Conservation (phyloP, 2,329 filamentous ascomycete species). For the Colletotrichum truncatum region DNA sequence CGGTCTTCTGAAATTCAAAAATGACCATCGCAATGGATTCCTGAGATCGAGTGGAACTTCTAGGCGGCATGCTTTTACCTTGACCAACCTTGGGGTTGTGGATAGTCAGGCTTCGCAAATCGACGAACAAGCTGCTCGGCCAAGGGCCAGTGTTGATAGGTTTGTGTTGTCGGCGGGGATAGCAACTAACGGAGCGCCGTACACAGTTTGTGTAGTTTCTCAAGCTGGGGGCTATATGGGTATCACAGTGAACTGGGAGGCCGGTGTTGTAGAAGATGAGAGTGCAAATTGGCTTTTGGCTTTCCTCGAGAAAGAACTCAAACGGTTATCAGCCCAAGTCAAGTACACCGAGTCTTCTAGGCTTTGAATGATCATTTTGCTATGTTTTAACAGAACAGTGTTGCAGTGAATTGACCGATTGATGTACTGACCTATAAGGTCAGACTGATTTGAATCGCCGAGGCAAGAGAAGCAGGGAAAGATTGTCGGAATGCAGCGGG, state of each 20-base stretch:
- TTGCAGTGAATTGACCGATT: not conserved
- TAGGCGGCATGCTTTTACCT: not conserved
- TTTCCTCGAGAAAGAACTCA: not conserved
- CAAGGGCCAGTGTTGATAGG: not conserved
- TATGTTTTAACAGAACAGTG: too few species aligned
- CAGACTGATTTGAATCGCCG: not conserved
- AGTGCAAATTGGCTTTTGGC: not conserved
- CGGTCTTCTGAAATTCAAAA: not conserved
- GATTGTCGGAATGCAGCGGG: not conserved
- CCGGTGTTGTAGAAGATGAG: not conserved
- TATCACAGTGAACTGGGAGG: not conserved
- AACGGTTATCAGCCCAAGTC: not conserved
- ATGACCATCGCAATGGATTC: not conserved
- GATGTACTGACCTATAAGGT: too few species aligned
- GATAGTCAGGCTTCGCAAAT: not conserved
- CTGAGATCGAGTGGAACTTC: not conserved
- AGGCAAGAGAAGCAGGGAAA: fast-evolving
- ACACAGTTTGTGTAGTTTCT: not conserved
- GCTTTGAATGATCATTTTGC: not conserved
- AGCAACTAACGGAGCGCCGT: not conserved
- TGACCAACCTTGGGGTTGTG: conserved; percentile 1
- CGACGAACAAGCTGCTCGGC: not conserved
- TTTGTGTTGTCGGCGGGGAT: not conserved
- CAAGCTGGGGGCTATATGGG: not conserved
- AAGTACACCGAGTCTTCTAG: not conserved